Evolutionary conservation across 2,329 filamentous ascomycete genomes (phyloP), one percentile per base, ranked within the genome.

Genomic region (Paraphoma sp.): DNA sequence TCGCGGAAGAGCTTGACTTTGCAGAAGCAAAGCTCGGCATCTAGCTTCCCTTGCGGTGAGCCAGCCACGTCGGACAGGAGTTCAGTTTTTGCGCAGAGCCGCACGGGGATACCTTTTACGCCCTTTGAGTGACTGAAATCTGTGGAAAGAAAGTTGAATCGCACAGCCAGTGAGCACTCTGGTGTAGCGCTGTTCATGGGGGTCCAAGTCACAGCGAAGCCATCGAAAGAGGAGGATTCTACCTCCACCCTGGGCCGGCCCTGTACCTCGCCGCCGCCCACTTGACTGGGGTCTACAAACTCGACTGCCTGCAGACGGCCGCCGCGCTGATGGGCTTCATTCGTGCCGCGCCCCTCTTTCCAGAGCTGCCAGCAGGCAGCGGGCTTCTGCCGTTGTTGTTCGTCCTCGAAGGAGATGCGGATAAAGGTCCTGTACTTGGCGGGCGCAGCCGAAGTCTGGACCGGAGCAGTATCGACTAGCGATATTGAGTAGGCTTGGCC

Each of bases 101-200:
- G 84, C 4, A 99, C 93, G 0, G 95, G 94, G 63, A 98, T 97
- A 36, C 95, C 95, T 78, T 98, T 99, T 47, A 99, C 95, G 45
- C 95, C 95, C 73, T 99, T 99, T 9, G 95, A 98, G 73, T 98
- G 95, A 76, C 94, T 98, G 74, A 98, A 99, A 74, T 99, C 95
- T 8, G 95, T 99, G 0, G 95, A 99, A 0, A 99, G 83, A 73
- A 99, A 99, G 79, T 99, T 99, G 83, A 98, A 99, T 45, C 95
- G 91, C 11, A 98, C 92, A 8, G 93, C 90, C 53, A 99, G 87
- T 47, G 88, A 91, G 75, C 93, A 95, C 68, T 97, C 93, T 3
- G 89, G 81, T 0, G 81, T 78, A 0, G 88, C 87, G 47, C 88
- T 89, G 42, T 85, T 77, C n/a, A 68, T 66, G 0, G 92, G 89